Evolutionary conservation across 192 early-diverging fungal genomes (phyloP), one percentile per base, ranked within the genome.

Genomic region (Coemansia sp.): DNA sequence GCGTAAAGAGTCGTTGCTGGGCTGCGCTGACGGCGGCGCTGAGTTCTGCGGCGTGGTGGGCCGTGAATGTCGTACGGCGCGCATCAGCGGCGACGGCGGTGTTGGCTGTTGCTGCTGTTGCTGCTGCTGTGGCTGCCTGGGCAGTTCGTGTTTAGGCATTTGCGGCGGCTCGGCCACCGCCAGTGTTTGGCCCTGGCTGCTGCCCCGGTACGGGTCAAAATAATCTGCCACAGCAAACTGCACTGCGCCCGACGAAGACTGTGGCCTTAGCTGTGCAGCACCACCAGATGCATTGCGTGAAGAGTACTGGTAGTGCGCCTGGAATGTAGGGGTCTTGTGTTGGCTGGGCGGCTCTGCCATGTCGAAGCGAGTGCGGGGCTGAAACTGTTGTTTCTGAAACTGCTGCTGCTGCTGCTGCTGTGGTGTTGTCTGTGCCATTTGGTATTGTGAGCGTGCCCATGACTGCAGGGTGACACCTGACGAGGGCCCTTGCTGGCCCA

Each of bases 11-110:
- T 76, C 75, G 40, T 29, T 40, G 48, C 74, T 75, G 33, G 63
- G 63, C 22, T 58, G 64, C 17, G 64, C 71, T 14, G 54, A 71
- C 25, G 62, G 65, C 22, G 60, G 48, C 6, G 51, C 42, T 12
- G 42, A 36, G 45, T 54, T 60, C 56, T 51, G 52, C 48, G 79
- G 79, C 20, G 79, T 82, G 17, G 73, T 70, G 0, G 79, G 79
- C n/a, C 73, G 79, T 7, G 79, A 72, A 30, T 76, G 73, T 7
- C 79, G 69, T 7, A 67, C 67, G 4, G 79, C 79, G 5, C 73
- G 79, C 79, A 82, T 76, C 4, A 82, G 67, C 12, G 79, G 79
- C 25, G 79, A 82, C 28, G 79, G 70, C 5, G 77, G 76, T 29
- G 64, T 40, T 25, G 22, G 22, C 17, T 51, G 63, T 25, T 22